Conservation (phyloP, 2,329 filamentous ascomycete species). For the Beauveria caledonica region DNA sequence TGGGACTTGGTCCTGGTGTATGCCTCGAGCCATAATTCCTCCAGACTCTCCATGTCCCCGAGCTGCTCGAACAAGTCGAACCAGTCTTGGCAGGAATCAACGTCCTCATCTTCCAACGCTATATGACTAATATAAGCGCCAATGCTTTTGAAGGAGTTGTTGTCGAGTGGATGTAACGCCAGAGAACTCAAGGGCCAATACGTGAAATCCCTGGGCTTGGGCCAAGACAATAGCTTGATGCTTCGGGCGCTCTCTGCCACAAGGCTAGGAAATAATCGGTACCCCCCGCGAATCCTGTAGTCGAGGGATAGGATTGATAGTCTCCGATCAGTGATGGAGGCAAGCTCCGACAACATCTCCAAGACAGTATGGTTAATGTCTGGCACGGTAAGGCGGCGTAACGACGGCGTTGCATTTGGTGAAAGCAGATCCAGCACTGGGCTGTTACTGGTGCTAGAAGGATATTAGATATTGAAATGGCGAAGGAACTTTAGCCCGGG, state of each 20-base stretch:
- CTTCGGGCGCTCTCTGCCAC: not conserved
- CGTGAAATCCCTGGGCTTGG: too few species aligned
- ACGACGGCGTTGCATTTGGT: not conserved
- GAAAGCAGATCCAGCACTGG: not conserved
- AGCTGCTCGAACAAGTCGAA: not conserved
- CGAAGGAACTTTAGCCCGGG: too few species aligned
- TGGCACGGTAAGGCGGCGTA: not conserved
- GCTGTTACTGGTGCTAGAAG: too few species aligned
- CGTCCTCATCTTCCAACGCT: too few species aligned
- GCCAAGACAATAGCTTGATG: not conserved
- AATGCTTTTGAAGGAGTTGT: too few species aligned
- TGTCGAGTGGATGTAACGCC: accelerated
- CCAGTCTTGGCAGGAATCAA: too few species aligned
- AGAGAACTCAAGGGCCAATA: too few species aligned
- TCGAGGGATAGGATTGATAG: too few species aligned
- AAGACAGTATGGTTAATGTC: accelerated
- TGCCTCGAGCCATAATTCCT: not conserved
- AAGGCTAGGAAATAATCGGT: not conserved
- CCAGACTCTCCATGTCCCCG: not conserved
- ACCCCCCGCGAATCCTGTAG: too few species aligned
- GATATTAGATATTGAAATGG: not conserved
- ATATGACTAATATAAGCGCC: too few species aligned
- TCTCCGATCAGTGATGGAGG: too few species aligned
- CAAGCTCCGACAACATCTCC: not conserved
- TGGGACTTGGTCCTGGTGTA: not conserved